Evolutionary conservation across 129 eudicot genomes (phyloP), one percentile per base, ranked within the genome.

Genomic region (Saussurea involucrata): DNA sequence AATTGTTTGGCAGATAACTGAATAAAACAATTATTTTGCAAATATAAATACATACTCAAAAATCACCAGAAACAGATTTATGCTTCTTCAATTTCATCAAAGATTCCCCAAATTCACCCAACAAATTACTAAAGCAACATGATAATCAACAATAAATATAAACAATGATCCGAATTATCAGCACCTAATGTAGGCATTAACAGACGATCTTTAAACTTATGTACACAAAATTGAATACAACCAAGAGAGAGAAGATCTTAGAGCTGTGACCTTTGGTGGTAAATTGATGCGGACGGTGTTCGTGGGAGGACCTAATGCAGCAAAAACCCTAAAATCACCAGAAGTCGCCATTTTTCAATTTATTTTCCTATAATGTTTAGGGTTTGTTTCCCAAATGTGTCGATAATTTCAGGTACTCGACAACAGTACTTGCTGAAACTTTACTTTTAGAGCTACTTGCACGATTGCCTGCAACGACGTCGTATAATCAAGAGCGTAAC

Each of bases 251-350:
- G 22, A 40, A 7, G 32, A n/a, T 36, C 60, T 46, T 18, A 28
- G 68, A 87, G 89, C 86, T 85, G 82, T 0, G 85, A 81, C 81
- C 81, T 77, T 77, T 37, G 84, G 88, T 29, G 87, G 90, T 24
- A 80, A 72, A 22, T 76, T 68, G 77, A 25, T 76, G 27, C 88
- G 92, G 78, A 76, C 65, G 20, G 83, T 84, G 77, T 74, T 80
- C 42, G 73, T 63, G 8, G 79, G 80, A 69, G 92, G 83, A 13
- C 85, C 74, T 8, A 90, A 67, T 25, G 96, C 81, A n/a, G 98
- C 92, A 65, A 89, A 85, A 3, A 92, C 89, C 64, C 96, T 84
- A 12, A 88, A 82, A 83, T 90, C 96, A 66, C 94, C 90, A 3
- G 89, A 75, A 66, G 90, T 85, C 81, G 96, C 90, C 98, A 92